Evolutionary conservation across 345 rosid genomes (phyloP), one percentile per base, ranked within the genome.

Genomic region (Lenwebbia sp.): DNA sequence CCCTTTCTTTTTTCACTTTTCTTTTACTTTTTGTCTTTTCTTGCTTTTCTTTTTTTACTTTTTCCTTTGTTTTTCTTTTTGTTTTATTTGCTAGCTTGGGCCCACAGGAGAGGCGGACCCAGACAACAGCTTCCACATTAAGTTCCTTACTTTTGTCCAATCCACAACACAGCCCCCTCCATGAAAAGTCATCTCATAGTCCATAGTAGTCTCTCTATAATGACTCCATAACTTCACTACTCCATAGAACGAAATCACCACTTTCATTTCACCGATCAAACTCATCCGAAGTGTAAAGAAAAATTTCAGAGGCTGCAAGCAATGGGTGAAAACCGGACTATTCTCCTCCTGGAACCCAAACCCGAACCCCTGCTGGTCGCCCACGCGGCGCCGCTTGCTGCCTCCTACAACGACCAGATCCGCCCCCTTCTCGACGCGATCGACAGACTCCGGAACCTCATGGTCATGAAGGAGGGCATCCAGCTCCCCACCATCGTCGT

Each of bases 401-500:
- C 44, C 78, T 92, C 91, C 10, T 91, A 88, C 87, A 93, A 92
- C 4, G 91, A 91, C 7, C 86, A 52, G 3, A 92, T 92, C 54
- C 86, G 91, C 5, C 94, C 94, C 55, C 62, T 92, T 28, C 94
- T 94, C 10, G 96, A 94, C 25, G 91, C 78, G 10, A 87, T 92
- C 0, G 90, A 93, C 83, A 82, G 52, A 89, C 78, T 93, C 7
- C 87, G 93, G 44, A 88, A 83, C 86, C 87, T 91, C 6, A 85
- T 70, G 84, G 92, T 92, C 92, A 52, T 84, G 86, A 56, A 82
- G 49, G 91, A 92, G 85, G 96, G 94, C 28, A 94, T 94, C 4
- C 92, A 92, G 74, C 93, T 91, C 8, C 93, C 95, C 7, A 92
- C 93, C 91, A 92, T 92, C 21, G 93, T 93, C 10, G 92, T 93